Evolutionary conservation across 2,329 filamentous ascomycete genomes (phyloP), one percentile per base, ranked within the genome.

Genomic region (Fusarium mundagurra): DNA sequence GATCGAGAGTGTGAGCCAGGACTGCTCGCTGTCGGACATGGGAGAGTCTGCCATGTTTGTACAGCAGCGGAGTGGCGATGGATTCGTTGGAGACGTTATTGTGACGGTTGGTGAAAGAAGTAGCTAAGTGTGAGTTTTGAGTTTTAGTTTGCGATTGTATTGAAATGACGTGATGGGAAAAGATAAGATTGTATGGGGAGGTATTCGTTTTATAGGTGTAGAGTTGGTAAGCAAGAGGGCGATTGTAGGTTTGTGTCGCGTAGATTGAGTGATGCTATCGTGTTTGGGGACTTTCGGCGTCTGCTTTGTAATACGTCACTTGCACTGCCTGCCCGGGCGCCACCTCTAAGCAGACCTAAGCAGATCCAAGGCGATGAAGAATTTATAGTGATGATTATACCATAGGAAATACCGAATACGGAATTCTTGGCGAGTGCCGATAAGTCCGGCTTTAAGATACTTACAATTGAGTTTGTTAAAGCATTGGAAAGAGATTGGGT

Each of bases 281-380:
- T 54, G 57, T 78, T 79, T 67, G 69, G 78, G 39, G 53, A 75
- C 65, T 54, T 80, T 80, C 80, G 69, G 80, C 68, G 74, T 69
- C 17, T 82, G 83, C 83, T 84, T 84, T 83, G 83, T 84, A 84
- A 84, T 84, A 80, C 82, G 80, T 81, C 80, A 80, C 73, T 72
- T 68, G 51, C 69, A 76, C 75, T 75, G 76, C 74, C 72, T 77
- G 45, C 43, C 0, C 7, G 34, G 59, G 63, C 45, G 54, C 68
- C 67, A 70, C 67, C 22, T 41, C 51, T 29, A 55, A 54, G 18
- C 22, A 24, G 34, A 29, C 13, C 45, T 29, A 29, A 54, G 22
- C 27, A 24, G 39, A 44, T 27, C 36, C 10, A 33, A 36, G 27
- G 54, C 17, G 38, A 22, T 53, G 18, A 20, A 53, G 50, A 53